phyloP scores from a whole-genome alignment of 139 green algal species.

The Dunaliella primolecta region DNA sequence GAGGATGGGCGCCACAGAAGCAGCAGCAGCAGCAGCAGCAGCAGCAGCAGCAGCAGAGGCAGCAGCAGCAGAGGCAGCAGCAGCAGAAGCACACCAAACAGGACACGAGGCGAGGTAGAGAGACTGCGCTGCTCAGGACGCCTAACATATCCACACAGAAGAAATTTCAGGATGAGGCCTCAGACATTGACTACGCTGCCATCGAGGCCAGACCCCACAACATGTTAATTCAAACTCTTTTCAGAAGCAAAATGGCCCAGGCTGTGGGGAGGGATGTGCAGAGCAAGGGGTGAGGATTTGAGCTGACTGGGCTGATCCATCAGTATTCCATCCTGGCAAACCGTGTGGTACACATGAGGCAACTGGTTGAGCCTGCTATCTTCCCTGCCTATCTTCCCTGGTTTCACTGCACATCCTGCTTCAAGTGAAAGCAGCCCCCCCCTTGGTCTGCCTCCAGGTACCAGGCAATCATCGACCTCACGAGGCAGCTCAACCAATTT shows the following conservation, averaged over 20 bases:
- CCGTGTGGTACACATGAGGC: too few species aligned
- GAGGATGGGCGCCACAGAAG: too few species aligned
- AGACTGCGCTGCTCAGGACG: too few species aligned
- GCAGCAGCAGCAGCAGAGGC: neutral
- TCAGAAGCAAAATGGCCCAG: conserved; percentile 73
- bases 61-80: neutral
- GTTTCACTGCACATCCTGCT: too few species aligned
- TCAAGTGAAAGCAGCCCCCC: neutral
- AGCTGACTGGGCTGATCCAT: too few species aligned
- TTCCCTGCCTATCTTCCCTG: too few species aligned
- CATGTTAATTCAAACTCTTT: conserved; percentile 38
- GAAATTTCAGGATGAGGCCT: neutral
- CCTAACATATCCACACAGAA: too few species aligned
- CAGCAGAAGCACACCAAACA: neutral
- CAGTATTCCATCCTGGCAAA: too few species aligned
- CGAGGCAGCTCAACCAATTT: conserved; percentile 63
- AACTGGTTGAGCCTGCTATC: too few species aligned
- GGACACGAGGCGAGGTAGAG: neutral
- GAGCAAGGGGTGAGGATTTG: conserved; percentile 50
- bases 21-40: too few species aligned
- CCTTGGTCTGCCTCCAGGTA: conserved; percentile 55
- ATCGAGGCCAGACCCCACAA: neutral
- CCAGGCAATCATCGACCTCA: conserved; percentile 83
- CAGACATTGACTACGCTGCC: neutral
- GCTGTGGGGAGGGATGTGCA: conserved; percentile 60